Percentiles rank a stretch among this genome's conserved stretches.
These are phyloP conservation scores for Fusarium transvaalense DNA, from an alignment of 2,329 filamentous ascomycete genomes.

Conservation along the genomic window DNA sequence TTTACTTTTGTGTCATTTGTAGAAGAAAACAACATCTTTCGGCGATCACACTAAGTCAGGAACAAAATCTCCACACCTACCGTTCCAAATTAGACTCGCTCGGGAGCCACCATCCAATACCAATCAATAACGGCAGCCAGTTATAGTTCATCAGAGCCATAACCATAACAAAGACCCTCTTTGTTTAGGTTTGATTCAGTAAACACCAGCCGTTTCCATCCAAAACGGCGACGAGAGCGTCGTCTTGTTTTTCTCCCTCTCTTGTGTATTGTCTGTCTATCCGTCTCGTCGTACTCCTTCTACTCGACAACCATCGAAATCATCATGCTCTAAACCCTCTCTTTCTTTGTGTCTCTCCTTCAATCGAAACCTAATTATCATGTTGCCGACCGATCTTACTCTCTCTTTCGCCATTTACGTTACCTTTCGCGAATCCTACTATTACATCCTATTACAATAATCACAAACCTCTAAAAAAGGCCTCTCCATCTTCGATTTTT, in stretches of 20 bases:
- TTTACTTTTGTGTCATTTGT: slow-evolving; percentile 5
- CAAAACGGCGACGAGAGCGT: slow-evolving; percentile 25
- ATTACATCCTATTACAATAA: slow-evolving; percentile 32
- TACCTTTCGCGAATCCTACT: slow-evolving; percentile 19
- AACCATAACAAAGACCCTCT: slow-evolving; percentile 31
- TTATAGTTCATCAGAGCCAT: slow-evolving; percentile 9
- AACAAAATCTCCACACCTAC: slow-evolving; percentile 39
- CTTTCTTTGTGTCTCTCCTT: not conserved
- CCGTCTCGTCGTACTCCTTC: not conserved
- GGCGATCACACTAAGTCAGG: slow-evolving; percentile 35
- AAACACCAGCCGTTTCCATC: slow-evolving; percentile 37
- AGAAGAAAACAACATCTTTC: slow-evolving; percentile 7
- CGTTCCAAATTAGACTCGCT: slow-evolving; percentile 18
- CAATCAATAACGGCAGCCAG: slow-evolving; percentile 28
- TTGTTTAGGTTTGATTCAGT: slow-evolving; percentile 38
- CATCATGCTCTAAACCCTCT: slow-evolving; percentile 20
- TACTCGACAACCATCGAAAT: slow-evolving; percentile 9
- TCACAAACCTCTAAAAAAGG: slow-evolving; percentile 20
- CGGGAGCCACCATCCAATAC: slow-evolving; percentile 31
- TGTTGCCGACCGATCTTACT: slow-evolving; percentile 35
- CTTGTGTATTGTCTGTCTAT: not conserved
- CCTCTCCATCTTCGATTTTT: slow-evolving; percentile 11
- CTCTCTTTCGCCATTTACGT: slow-evolving; percentile 17
- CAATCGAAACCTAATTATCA: slow-evolving; percentile 35
- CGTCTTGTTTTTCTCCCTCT: slow-evolving; percentile 9